Evolutionary conservation across 2,329 filamentous ascomycete species (phyloP).

Genomic region (Epichloe brachyelytri): DNA sequence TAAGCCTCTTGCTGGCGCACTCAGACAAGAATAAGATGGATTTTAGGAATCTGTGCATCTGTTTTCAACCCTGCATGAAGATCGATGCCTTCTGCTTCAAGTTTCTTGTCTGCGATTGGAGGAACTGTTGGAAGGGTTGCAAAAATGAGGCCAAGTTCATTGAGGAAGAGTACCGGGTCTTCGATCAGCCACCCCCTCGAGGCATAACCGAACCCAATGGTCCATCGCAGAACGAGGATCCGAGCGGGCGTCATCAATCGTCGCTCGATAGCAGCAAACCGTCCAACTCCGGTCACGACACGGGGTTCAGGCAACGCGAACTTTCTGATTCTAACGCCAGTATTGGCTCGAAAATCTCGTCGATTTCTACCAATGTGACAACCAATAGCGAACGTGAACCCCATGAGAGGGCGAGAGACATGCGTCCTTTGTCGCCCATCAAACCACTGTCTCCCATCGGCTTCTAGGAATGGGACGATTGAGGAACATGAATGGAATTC

Average conservation of each 20-base stretch:
- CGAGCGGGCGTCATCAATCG: conserved; percentile 23
- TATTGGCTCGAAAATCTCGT: conserved; percentile 28
- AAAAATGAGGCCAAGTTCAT: conserved; percentile 76
- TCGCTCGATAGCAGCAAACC: conserved; percentile 54
- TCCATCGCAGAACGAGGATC: conserved; percentile 12
- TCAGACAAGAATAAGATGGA: conserved; percentile 98
- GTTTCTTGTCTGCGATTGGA: conserved; percentile 89
- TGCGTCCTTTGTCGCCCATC: conserved; percentile 50
- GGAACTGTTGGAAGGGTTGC: conserved; percentile 93
- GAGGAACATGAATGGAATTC: neutral
- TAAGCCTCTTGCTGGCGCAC: conserved; percentile 81
- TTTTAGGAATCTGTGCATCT: conserved; percentile 88
- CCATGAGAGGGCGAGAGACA: conserved; percentile 22
- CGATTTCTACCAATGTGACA: conserved; percentile 33
- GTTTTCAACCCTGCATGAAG: conserved; percentile 94
- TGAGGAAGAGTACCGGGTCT: conserved; percentile 51
- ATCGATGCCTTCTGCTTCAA: conserved; percentile 93
- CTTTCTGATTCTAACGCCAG: conserved; percentile 30
- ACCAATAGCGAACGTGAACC: conserved; percentile 26
- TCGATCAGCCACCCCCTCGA: conserved; percentile 45
- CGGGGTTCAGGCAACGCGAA: conserved; percentile 31
- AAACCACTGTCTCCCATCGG: conserved; percentile 52
- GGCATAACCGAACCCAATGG: conserved; percentile 28
- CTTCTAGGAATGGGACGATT: conserved; percentile 25
- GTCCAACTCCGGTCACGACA: conserved; percentile 19